These are phyloP conservation scores for Biancaea sappan DNA, from an alignment of 306 rosid genomes.

Conservation along the genomic window DNA sequence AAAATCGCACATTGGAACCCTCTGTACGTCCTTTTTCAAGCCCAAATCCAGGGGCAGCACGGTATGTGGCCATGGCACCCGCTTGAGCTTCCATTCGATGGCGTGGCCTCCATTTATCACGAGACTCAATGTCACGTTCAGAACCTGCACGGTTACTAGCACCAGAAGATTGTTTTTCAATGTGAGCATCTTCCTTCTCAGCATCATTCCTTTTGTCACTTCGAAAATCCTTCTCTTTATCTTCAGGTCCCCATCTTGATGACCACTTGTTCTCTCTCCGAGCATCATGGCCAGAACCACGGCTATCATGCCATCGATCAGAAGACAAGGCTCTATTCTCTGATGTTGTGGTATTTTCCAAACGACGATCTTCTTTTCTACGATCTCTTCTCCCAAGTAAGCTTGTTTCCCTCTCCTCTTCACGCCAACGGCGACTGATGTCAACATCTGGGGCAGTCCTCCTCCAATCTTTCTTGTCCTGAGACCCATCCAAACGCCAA, in stretches of 20 bases:
- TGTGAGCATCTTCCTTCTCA: constrained; percentile 59
- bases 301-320: constrained; percentile 64
- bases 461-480: constrained; percentile 76
- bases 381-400: constrained; percentile 75
- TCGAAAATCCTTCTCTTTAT: constrained; percentile 72
- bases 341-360: constrained; percentile 50
- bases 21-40: constrained; percentile 68
- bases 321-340: constrained; percentile 56
- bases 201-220: constrained; percentile 60
- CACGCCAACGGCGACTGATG: constrained; percentile 72
- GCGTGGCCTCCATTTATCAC: constrained; percentile 84
- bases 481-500: constrained; percentile 71
- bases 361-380: constrained; percentile 69
- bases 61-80: constrained; percentile 62
- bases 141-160: constrained; percentile 48
- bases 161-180: constrained; percentile 58
- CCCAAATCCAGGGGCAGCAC: constrained; percentile 85
- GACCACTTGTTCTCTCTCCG: constrained; percentile 82
- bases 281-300: constrained; percentile 62
- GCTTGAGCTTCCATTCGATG: constrained; percentile 71
- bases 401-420: constrained; percentile 83
- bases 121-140: constrained; percentile 71
- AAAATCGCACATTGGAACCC: constrained; percentile 53
- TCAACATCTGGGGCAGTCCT: constrained; percentile 64
- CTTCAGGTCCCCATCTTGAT: constrained; percentile 88